phyloP scores from a whole-genome alignment of 2,329 filamentous ascomycete genomes.

The Arthroderma sp. region DNA sequence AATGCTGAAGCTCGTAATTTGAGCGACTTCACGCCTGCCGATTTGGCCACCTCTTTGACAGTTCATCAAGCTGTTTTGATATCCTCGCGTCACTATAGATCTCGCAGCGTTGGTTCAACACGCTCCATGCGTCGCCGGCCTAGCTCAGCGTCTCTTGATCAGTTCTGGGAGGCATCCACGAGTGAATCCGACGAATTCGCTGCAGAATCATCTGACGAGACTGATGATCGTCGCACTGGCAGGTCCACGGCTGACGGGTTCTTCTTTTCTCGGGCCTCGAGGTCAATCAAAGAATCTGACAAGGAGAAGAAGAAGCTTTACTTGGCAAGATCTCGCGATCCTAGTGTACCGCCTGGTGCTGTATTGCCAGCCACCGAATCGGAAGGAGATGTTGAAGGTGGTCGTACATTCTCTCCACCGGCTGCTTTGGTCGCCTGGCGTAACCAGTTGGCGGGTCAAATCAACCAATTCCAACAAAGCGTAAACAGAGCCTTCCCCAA shows the following conservation, averaged over 20 bases:
- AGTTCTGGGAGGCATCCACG: constrained; percentile 48
- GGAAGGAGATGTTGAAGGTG: constrained; percentile 15
- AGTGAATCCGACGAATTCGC: constrained; percentile 34
- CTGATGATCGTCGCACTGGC: constrained; percentile 20
- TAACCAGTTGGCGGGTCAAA: constrained; percentile 59
- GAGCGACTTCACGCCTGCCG: constrained; percentile 56
- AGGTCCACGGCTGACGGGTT: constrained; percentile 13
- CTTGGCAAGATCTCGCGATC: constrained; percentile 11
- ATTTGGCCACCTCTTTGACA: constrained; percentile 54
- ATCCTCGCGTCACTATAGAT: constrained; percentile 49
- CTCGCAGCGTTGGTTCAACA: constrained; percentile 48
- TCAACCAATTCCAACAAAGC: constrained; percentile 63
- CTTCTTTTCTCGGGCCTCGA: constrained; percentile 15
- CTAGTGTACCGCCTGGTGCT: constrained; percentile 10
- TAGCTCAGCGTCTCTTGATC: constrained; percentile 54
- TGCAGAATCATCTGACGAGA: constrained; percentile 19
- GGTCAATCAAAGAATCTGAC: neutral
- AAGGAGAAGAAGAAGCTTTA: constrained; percentile 8
- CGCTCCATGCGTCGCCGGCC: constrained; percentile 31
- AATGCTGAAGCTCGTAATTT: constrained; percentile 58
- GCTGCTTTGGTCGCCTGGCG: constrained; percentile 57
- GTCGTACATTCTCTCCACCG: constrained; percentile 38
- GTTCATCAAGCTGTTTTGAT: constrained; percentile 52
- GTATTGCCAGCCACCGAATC: constrained; percentile 16
- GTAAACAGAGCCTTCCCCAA: constrained; percentile 55